A percentile compares a stretch with the other conserved stretches of the same genome.
Conservation (phyloP, 192 early-diverging fungal species). For the Entrophospora sp. region DNA sequence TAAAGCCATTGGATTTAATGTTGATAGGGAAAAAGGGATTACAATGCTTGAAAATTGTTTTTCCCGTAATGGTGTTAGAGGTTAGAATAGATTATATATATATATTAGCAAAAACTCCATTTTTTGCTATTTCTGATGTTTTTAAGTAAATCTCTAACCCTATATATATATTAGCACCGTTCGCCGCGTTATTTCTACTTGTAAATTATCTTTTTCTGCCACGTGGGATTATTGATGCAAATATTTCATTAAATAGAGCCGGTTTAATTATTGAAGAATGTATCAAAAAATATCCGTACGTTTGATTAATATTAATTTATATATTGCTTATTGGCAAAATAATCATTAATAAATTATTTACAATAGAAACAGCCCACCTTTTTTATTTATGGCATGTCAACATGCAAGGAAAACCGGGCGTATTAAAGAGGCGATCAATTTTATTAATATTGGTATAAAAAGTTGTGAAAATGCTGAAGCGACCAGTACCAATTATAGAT, state of each 20-base stretch:
- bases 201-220: slow-evolving; percentile 33
- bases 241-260: slow-evolving; percentile 24
- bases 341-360: neutral
- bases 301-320: neutral
- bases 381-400: slow-evolving; percentile 32
- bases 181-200: slow-evolving; percentile 27
- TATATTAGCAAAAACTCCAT: neutral
- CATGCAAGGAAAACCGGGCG: slow-evolving; percentile 31
- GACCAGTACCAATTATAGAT: slow-evolving; percentile 31
- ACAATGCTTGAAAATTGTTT: slow-evolving; percentile 12
- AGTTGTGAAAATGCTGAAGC: slow-evolving; percentile 28
- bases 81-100: neutral
- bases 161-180: slow-evolving; percentile 22
- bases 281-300: slow-evolving; percentile 29
- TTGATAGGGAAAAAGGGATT: neutral
- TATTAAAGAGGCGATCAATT: slow-evolving; percentile 28
- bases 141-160: too few species aligned
- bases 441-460: slow-evolving; percentile 29
- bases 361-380: slow-evolving; percentile 30
- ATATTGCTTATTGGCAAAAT: neutral
- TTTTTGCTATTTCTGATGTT: too few species aligned
- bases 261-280: slow-evolving; percentile 25
- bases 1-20: slow-evolving; percentile 10
- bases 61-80: neutral
- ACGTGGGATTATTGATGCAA: slow-evolving; percentile 27